Evolutionary conservation across 2,329 filamentous ascomycete species (phyloP).

Genomic region (Paraphaeosphaeria sporulosa): DNA sequence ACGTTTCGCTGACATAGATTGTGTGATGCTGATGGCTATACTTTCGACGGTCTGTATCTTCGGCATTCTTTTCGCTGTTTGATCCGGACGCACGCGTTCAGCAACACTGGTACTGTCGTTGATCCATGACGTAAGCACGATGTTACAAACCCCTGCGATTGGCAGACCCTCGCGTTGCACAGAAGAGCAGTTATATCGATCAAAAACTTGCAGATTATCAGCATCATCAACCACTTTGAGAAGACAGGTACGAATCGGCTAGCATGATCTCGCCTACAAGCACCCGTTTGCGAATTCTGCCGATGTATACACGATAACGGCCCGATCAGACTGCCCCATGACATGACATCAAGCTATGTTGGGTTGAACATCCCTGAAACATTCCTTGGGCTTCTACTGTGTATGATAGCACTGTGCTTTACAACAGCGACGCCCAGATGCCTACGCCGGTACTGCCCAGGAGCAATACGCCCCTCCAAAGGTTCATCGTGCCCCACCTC

Average conservation of each 20-base stretch:
- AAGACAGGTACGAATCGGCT: neutral
- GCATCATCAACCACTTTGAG: neutral
- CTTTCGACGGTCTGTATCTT: neutral
- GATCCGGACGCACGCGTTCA: neutral
- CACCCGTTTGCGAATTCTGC: no score
- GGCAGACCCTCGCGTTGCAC: neutral
- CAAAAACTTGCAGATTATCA: neutral
- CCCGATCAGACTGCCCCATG: no score
- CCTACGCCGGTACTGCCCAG: conserved; percentile 21
- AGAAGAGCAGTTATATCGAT: neutral
- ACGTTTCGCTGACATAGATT: neutral
- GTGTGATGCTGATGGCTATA: neutral
- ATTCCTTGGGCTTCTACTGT: neutral
- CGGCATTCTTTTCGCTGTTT: neutral
- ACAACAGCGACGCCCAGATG: conserved; percentile 15
- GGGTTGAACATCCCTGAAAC: no score
- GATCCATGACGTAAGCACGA: conserved; percentile 2
- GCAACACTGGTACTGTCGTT: neutral
- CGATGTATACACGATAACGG: no score
- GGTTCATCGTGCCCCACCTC: conserved; percentile 26
- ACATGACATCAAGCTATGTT: no score
- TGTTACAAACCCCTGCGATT: neutral
- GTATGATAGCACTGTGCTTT: neutral
- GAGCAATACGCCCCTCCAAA: conserved; percentile 21
- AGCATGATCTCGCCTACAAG: neutral